Base-by-base conservation (phyloP, 768 basidiomycete species). In the Albatrellus ellisii region DNA sequence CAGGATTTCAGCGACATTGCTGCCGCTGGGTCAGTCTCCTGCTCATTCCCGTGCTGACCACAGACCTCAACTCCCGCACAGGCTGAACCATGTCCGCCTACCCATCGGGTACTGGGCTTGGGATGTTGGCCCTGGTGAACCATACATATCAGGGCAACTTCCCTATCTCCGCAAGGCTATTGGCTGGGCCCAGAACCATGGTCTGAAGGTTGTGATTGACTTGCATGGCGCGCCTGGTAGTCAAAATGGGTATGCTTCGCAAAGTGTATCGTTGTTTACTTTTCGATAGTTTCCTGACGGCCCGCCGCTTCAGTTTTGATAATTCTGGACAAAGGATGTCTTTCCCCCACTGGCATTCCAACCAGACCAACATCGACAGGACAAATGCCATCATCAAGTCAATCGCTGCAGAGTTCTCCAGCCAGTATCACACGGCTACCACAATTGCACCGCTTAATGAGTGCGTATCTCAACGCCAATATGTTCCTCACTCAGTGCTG, bases 31-130 rank as follows among this genome's bases (percentile, higher is more conserved):
- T 82, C 56, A 18, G 60, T 59, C 35, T 6, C 35, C 20, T 36
- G 17, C 20, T 36, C 25, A 12, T 36, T 36, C 35, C 35, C 20
- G 10, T 26, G 20, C 40, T 22, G 14, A 27, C 17, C 35, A 34
- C 35, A 26, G 14, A 21, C 36, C 25, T 25, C 40, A 46, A 40
- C 41, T 49, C n/a, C 40, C 46, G 36, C 38, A 48, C 53, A 83
- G 84, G 12, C 63, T 88, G 41, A 89, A 87, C 54, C 84, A 87
- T 57, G 79, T 89, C 43, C 75, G 86, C 35, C 54, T 89, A 27
- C 86, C 87, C 11, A 84, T 92, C 33, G 90, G 88, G 10, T 94
- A 85, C 58, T 92, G 86, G 86, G 87, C 83, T 1, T 88, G 79
- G 52, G 86, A 91, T 44, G 75, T 88, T 26, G 69, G 72, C 17